Evolutionary conservation across 2,329 filamentous ascomycete species (phyloP).

Genomic region (Colletotrichum sp.): DNA sequence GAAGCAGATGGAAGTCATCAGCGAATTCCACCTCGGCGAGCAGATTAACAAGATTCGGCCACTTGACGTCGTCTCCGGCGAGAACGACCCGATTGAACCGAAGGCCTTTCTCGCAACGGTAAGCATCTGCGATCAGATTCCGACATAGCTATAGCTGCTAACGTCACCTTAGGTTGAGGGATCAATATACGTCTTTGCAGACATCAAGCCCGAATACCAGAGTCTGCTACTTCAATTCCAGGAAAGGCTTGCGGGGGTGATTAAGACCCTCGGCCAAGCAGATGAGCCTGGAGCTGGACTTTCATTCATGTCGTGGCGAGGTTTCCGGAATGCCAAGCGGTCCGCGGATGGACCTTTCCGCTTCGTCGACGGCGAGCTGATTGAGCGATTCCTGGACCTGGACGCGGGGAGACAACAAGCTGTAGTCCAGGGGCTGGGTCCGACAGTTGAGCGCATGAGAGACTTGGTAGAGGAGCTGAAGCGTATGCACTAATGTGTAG

Average conservation of each 20-base stretch:
- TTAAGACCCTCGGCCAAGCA: constrained; percentile 75
- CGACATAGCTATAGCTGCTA: constrained; percentile 11
- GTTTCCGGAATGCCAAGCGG: constrained; percentile 75
- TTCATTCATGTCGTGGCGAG: constrained; percentile 77
- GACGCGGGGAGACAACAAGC: constrained; percentile 60
- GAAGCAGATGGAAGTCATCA: constrained; percentile 72
- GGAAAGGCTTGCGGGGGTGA: constrained; percentile 66
- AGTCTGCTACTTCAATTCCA: constrained; percentile 87
- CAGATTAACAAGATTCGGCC: constrained; percentile 89
- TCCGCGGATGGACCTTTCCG: constrained; percentile 79
- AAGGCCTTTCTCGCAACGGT: constrained; percentile 90
- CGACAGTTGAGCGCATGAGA: constrained; percentile 66
- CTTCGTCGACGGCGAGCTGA: constrained; percentile 90
- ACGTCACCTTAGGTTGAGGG: constrained; percentile 75
- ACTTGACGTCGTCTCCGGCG: constrained; percentile 69
- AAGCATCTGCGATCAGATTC: constrained; percentile 37
- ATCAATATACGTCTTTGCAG: constrained; percentile 86
- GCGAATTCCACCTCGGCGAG: constrained; percentile 87
- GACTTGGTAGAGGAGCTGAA: constrained; percentile 67
- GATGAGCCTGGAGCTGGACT: constrained; percentile 34
- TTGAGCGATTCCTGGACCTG: constrained; percentile 83
- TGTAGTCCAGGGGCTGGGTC: constrained; percentile 61
- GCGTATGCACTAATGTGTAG: constrained; percentile 59
- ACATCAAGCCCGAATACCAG: constrained; percentile 74
- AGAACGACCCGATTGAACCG: constrained; percentile 74